phyloP scores from a whole-genome alignment of 2,329 filamentous ascomycete genomes.

The Nannizzia gypsea region DNA sequence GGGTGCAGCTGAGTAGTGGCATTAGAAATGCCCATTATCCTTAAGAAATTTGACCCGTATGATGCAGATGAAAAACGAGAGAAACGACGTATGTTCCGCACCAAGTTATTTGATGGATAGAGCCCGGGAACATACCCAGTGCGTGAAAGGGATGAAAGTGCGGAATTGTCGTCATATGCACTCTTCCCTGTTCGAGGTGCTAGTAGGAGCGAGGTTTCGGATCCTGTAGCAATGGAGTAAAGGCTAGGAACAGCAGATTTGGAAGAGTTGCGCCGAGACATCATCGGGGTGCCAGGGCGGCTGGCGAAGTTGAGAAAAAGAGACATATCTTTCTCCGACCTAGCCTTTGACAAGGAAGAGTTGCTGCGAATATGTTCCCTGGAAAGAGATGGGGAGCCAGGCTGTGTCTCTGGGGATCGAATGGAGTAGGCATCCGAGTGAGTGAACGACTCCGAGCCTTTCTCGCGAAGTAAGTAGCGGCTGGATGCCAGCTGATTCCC shows the following conservation, averaged over 20 bases:
- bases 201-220: constrained; percentile 35
- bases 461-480: constrained; percentile 28
- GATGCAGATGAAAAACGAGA: constrained; percentile 38
- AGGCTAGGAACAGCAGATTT: constrained; percentile 34
- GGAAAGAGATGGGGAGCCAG: constrained; percentile 30
- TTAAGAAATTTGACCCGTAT: constrained; percentile 36
- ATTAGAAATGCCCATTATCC: constrained; percentile 35
- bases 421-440: constrained; percentile 34
- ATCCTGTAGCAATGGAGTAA: constrained; percentile 36
- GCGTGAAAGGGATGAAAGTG: constrained; percentile 32
- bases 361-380: constrained; percentile 33
- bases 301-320: constrained; percentile 22
- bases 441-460: constrained; percentile 29
- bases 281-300: constrained; percentile 16
- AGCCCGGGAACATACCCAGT: constrained; percentile 36
- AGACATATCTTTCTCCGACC: constrained; percentile 31
- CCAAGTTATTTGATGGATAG: constrained; percentile 36
- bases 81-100: constrained; percentile 36
- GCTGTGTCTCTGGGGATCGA: constrained; percentile 24
- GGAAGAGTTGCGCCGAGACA: constrained; percentile 19
- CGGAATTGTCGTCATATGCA: constrained; percentile 36
- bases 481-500: constrained; percentile 12
- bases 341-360: constrained; percentile 33
- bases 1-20: constrained; percentile 22
- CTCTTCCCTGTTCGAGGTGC: constrained; percentile 32